A percentile compares a stretch with the other conserved stretches of the same genome.
Conservation (phyloP, 441 rosid species). For the Erodium chrysanthum region DNA sequence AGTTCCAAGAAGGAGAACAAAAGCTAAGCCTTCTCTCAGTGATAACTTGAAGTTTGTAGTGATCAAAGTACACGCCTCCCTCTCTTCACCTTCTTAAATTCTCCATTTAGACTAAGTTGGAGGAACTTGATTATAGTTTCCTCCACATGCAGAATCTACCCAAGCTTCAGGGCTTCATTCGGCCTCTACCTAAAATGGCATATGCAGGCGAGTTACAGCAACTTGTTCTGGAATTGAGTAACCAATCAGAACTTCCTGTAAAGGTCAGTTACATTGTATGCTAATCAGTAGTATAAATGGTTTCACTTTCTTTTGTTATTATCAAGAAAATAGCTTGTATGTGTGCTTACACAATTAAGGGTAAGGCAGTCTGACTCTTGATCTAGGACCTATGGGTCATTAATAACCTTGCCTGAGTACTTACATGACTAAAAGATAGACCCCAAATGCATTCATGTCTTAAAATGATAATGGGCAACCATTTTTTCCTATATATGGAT, state of each 20-base stretch:
- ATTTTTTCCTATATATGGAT: slow-evolving; percentile 7
- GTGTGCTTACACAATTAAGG: neutral
- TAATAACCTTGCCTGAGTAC: neutral
- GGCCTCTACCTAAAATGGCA: slow-evolving; percentile 48
- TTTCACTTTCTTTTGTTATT: neutral
- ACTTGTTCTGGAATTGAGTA: slow-evolving; percentile 68
- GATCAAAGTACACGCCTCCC: slow-evolving; percentile 46
- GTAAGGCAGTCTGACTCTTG: neutral
- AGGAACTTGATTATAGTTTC: slow-evolving; percentile 9
- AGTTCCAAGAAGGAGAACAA: slow-evolving; percentile 42
- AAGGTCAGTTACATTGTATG: slow-evolving; percentile 41
- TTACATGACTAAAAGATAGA: slow-evolving; percentile 11
- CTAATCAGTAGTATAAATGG: neutral
- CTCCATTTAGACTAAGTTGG: slow-evolving; percentile 16
- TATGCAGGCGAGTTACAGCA: slow-evolving; percentile 70
- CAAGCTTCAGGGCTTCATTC: slow-evolving; percentile 75
- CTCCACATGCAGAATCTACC: slow-evolving; percentile 56
- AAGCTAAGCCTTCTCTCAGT: slow-evolving; percentile 38
- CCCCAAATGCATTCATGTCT: neutral
- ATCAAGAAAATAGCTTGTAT: neutral
- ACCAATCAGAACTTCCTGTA: slow-evolving; percentile 57
- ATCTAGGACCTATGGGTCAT: neutral
- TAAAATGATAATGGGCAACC: neutral
- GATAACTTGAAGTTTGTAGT: slow-evolving; percentile 66
- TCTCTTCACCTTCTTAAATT: slow-evolving; percentile 17